Conservation (phyloP, 1,284 basidiomycete species). For the Puccinia hordei region DNA sequence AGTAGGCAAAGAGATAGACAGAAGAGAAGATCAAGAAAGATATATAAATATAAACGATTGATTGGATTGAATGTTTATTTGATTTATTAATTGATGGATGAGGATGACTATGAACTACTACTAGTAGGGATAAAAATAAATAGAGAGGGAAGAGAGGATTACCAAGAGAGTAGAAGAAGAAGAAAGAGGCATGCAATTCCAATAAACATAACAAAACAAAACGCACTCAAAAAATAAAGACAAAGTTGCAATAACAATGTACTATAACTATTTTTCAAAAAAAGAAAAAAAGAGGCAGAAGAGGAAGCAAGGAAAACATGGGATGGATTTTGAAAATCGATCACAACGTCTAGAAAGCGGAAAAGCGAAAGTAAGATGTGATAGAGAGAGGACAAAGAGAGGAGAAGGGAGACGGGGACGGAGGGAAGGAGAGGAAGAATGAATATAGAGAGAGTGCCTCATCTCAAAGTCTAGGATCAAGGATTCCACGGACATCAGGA, state of each 20-base stretch:
- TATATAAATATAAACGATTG: neutral
- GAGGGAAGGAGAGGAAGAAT: neutral
- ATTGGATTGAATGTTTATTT: neutral
- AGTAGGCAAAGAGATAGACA: neutral
- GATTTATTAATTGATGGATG: neutral
- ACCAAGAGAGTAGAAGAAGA: neutral
- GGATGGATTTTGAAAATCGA: too few relatives aligned
- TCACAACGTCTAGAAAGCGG: too few relatives aligned
- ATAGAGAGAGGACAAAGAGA: too few relatives aligned
- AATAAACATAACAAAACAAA: neutral
- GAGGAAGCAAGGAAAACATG: too few relatives aligned
- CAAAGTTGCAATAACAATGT: too few relatives aligned
- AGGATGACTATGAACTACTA: neutral
- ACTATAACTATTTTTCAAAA: neutral
- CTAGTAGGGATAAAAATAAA: neutral
- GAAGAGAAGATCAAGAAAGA: neutral
- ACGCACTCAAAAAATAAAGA: neutral
- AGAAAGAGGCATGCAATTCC: neutral
- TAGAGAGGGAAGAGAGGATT: too few relatives aligned
- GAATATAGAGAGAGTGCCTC: neutral
- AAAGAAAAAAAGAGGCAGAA: neutral
- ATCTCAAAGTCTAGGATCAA: conserved; percentile 64
- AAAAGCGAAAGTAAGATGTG: neutral
- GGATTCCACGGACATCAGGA: conserved; percentile 86
- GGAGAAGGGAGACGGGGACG: too few relatives aligned